A percentile compares a stretch with the other conserved stretches of the same genome.
Evolutionary conservation across 2,329 filamentous ascomycete genomes (phyloP).

Genomic region (Nigrospora osmanthi): DNA sequence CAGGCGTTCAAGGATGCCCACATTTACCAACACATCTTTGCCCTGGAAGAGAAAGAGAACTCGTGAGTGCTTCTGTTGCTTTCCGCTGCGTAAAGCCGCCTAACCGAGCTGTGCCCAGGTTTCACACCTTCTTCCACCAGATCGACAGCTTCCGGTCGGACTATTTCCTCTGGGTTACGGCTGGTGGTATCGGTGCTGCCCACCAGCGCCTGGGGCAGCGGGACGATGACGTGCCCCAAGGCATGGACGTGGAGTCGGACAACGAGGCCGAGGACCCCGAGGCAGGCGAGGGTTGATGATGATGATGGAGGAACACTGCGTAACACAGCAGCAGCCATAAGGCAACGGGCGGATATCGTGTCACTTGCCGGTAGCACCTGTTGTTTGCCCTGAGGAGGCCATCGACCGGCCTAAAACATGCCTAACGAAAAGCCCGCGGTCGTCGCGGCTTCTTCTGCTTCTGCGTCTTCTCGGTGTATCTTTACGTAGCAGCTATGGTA

Average conservation of each 20-base stretch:
- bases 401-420: no score
- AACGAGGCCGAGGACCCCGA: slow-evolving; percentile 46
- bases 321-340: no score
- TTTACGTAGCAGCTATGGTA: no score
- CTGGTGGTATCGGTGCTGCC: slow-evolving; percentile 57
- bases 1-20: slow-evolving; percentile 83
- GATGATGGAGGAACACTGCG: not conserved
- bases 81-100: not conserved
- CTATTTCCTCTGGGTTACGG: slow-evolving; percentile 69
- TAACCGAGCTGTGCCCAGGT: slow-evolving; percentile 34
- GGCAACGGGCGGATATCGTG: no score
- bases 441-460: no score
- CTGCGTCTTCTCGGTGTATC: no score
- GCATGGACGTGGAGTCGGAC: slow-evolving; percentile 35
- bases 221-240: slow-evolving; percentile 25
- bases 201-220: slow-evolving; percentile 35
- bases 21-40: slow-evolving; percentile 88
- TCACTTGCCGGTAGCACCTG: no score
- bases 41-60: slow-evolving; percentile 80
- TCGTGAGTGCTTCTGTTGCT: slow-evolving; percentile 50
- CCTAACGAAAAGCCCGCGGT: no score
- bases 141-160: slow-evolving; percentile 66
- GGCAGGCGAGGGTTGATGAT: slow-evolving; percentile 17
- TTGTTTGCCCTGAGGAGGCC: no score
- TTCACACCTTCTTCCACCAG: slow-evolving; percentile 72